Evolutionary conservation across 2,329 filamentous ascomycete species (phyloP).

Genomic region (Hymenoscyphus fraxineus): DNA sequence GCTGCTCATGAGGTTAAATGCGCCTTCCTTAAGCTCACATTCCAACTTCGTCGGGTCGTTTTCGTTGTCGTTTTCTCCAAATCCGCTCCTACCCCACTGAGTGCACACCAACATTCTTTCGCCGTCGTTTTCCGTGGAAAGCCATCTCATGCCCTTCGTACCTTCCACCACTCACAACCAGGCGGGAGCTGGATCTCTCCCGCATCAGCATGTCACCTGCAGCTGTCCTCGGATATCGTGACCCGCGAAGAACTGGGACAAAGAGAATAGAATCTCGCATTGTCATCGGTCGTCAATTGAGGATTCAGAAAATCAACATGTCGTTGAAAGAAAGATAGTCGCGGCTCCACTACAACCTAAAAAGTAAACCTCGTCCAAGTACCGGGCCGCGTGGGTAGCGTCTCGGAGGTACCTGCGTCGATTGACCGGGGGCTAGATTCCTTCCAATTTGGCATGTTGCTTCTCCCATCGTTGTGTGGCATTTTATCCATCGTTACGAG

Average conservation of each 20-base stretch:
- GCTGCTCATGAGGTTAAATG: neutral
- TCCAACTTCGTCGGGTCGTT: neutral
- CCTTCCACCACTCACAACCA: neutral
- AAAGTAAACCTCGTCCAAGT: neutral
- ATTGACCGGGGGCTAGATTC: no score
- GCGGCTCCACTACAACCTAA: neutral
- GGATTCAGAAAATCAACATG: neutral
- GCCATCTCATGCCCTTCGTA: neutral
- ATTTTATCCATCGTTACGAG: no score
- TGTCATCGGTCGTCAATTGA: neutral
- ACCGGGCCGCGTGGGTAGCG: neutral
- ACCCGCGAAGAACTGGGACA: neutral
- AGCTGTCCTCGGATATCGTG: neutral
- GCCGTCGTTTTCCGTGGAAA: neutral
- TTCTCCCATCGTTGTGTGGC: no score
- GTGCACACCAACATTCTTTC: neutral
- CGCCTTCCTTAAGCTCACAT: neutral
- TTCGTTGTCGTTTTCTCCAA: neutral
- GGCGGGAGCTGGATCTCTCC: neutral
- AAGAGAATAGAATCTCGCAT: neutral
- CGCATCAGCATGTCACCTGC: neutral
- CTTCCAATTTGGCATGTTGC: no score
- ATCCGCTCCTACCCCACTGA: neutral
- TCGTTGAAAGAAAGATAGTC: slow-evolving; percentile 1
- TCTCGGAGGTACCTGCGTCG: no score